Percentiles rank a stretch among this genome's conserved stretches.
These are phyloP conservation scores for Aristolochia californica DNA, from an alignment of 164 flowering plant species.

Conservation along the genomic window DNA sequence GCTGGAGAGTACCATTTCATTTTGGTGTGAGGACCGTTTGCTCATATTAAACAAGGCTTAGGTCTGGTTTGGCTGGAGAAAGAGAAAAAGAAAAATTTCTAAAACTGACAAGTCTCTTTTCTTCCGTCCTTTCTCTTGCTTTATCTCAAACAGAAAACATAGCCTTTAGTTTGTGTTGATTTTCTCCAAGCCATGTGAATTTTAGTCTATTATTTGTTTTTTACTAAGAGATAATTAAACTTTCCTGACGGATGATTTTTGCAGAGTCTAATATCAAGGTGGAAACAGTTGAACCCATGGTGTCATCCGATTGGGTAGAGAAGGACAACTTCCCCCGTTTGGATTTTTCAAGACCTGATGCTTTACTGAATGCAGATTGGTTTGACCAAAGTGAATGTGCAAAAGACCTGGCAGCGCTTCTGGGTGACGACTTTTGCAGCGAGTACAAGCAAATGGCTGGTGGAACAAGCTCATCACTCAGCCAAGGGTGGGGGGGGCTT, in stretches of 20 bases:
- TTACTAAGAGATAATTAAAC: no score
- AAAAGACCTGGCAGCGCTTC: conserved; percentile 22
- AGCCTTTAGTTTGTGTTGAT: no score
- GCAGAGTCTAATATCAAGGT: conserved; percentile 36
- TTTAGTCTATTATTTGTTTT: no score
- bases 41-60: no score
- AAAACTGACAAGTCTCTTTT: no score
- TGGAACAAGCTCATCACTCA: conserved; percentile 8
- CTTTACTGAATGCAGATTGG: conserved; percentile 46
- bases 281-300: conserved; percentile 31
- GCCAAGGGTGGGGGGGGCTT: conserved; percentile 32
- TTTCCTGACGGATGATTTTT: conserved; percentile 1
- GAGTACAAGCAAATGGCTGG: conserved; percentile 29
- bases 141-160: no score
- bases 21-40: no score
- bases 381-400: conserved; percentile 23
- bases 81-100: no score
- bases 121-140: no score
- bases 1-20: no score
- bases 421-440: conserved; percentile 39
- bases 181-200: no score
- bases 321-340: conserved; percentile 13
- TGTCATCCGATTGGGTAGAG: conserved; percentile 13
- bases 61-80: no score
- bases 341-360: conserved; percentile 28